Evolutionary conservation across 1,139 yeast species (phyloP), one percentile per base, ranked within the genome.

Genomic region (Debaryomyces coudertii): DNA sequence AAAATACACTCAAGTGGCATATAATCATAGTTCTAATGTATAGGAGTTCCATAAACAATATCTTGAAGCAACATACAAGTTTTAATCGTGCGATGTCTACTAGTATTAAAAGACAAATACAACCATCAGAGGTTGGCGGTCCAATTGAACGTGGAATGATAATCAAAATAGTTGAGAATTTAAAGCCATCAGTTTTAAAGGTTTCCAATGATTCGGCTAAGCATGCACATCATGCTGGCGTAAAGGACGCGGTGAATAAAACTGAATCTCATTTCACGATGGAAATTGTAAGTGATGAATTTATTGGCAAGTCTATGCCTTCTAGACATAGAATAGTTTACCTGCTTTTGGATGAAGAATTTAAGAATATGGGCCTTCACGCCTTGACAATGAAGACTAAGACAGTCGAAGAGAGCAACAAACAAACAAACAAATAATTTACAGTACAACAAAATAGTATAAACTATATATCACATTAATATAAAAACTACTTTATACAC

Each of bases 141-240:
- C 85, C 87, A 3, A 73, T 84, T 30, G 85, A 85, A 47, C 59
- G 63, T 11, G 58, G 71, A 31, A 82, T 85, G 34, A 65, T 65
- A 25, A 53, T 65, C 6, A 84, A 83, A 56, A 59, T 88, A 16
- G 56, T 64, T 20, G 52, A 57, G 2, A 65, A 68, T 7, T 73
- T 87, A 51, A 63, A 73, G 7, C 89, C 93, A 0, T 51, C 71
- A 1, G 66, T 61, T 46, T 69, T 89, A 37, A 79, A 77, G 44
- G 73, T 90, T 20, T 74, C 73, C 50, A 93, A 93, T 63, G 98
- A 93, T 65, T 89, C 97, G 2, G 83, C 82, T 63, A 87, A 87
- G 62, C 99, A 93, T 65, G 81, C 92, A 2, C 95, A 90, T 56
- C 99, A 93, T 64, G 85, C 83, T 46, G 93, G 96, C 1, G 79